These are phyloP conservation scores for Pachysandra terminalis DNA, from an alignment of 164 flowering plant genomes.

Conservation along the genomic window DNA sequence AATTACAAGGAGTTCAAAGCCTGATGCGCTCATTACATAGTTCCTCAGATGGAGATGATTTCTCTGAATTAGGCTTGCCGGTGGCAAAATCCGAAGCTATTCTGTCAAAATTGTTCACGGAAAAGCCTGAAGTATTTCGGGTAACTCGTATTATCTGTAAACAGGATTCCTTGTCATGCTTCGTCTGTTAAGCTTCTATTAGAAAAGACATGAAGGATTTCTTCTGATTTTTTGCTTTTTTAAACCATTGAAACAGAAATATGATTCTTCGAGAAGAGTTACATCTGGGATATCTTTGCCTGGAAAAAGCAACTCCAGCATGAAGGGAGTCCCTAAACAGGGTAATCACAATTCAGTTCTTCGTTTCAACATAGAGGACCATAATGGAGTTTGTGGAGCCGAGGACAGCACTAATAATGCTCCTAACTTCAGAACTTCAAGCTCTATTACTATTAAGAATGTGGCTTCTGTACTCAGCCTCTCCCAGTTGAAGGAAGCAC, in stretches of 20 bases:
- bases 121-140: slow-evolving; percentile 23
- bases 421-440: slow-evolving; percentile 5
- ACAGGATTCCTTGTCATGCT: neutral
- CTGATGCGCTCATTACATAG: slow-evolving; percentile 10
- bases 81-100: neutral
- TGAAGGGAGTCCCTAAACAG: slow-evolving; percentile 5
- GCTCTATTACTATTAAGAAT: slow-evolving; percentile 27
- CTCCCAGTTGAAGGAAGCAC: slow-evolving; percentile 19
- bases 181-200: neutral
- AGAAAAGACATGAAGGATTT: neutral
- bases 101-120: slow-evolving; percentile 25
- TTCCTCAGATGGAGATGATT: slow-evolving; percentile 18
- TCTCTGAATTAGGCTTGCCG: slow-evolving; percentile 30
- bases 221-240: neutral
- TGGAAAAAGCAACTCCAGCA: slow-evolving; percentile 4
- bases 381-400: slow-evolving; percentile 8
- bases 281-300: neutral
- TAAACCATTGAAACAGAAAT: slow-evolving; percentile 18
- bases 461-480: slow-evolving; percentile 21
- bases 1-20: slow-evolving; percentile 13
- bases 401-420: neutral
- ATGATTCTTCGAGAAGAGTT: slow-evolving; percentile 3
- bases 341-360: slow-evolving; percentile 1
- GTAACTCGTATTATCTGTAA: slow-evolving; percentile 10
- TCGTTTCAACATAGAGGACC: neutral